These are phyloP conservation scores for Chaetomium sp. DNA, from an alignment of 2,329 filamentous ascomycete genomes.

Conservation along the genomic window DNA sequence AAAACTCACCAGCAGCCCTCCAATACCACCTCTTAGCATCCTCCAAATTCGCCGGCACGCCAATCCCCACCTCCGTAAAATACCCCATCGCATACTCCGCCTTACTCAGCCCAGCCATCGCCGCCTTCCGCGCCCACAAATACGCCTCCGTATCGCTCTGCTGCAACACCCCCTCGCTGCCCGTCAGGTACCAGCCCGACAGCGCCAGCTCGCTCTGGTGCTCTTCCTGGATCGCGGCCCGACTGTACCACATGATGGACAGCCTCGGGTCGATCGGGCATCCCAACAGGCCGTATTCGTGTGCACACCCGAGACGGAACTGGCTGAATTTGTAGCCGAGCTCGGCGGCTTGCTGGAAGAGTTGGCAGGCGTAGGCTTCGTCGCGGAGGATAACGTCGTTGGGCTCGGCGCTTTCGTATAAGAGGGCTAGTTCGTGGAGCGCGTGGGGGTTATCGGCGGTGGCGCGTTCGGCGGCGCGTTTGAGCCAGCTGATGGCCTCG, in stretches of 20 bases:
- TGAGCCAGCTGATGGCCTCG: constrained; percentile 87
- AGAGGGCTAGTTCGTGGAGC: constrained; percentile 73
- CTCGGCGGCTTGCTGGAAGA: constrained; percentile 80
- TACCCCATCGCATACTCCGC: constrained; percentile 98
- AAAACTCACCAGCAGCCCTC: constrained; percentile 83
- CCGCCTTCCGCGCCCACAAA: constrained; percentile 92
- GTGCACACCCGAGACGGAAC: constrained; percentile 79
- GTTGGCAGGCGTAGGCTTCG: constrained; percentile 68
- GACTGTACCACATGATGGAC: constrained; percentile 91
- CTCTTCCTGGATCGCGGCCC: constrained; percentile 85
- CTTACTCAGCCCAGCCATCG: constrained; percentile 79
- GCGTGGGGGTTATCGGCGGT: constrained; percentile 90
- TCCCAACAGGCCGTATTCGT: constrained; percentile 81
- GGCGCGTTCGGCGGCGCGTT: constrained; percentile 81
- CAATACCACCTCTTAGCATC: constrained; percentile 99
- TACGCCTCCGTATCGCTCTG: constrained; percentile 96
- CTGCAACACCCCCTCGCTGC: constrained; percentile 75
- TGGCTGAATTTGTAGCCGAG: constrained; percentile 94
- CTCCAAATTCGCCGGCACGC: constrained; percentile 76
- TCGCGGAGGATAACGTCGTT: constrained; percentile 75
- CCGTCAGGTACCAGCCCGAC: constrained; percentile 92
- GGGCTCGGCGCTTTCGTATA: constrained; percentile 57
- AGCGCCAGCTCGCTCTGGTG: constrained; percentile 84
- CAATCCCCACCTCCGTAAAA: constrained; percentile 93
- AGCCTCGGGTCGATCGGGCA: constrained; percentile 75